Evolutionary conservation across 164 flowering plant species (phyloP).

Genomic region (Magnolia kwangsiensis): DNA sequence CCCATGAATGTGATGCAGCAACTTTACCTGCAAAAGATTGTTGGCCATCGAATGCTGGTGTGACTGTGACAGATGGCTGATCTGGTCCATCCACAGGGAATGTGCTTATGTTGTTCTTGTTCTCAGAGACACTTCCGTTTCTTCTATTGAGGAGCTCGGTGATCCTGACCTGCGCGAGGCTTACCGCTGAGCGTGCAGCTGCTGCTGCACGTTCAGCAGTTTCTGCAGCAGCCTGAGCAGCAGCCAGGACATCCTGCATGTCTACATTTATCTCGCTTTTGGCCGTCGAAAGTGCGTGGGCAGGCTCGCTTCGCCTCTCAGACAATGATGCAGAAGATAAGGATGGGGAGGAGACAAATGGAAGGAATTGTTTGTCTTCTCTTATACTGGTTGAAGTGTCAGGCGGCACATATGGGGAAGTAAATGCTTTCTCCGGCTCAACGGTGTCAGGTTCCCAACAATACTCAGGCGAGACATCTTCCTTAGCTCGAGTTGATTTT

Average conservation of each 20-base stretch:
- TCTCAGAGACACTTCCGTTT: slow-evolving; percentile 24
- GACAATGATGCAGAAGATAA: slow-evolving; percentile 35
- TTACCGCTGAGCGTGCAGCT: slow-evolving; percentile 89
- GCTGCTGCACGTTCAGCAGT: slow-evolving; percentile 92
- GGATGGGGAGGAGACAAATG: slow-evolving; percentile 61
- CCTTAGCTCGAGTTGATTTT: slow-evolving; percentile 19
- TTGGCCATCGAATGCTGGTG: slow-evolving; percentile 26
- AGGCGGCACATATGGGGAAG: slow-evolving; percentile 17
- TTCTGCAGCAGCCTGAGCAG: slow-evolving; percentile 91
- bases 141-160: slow-evolving; percentile 55
- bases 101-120: slow-evolving; percentile 23
- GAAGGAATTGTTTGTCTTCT: slow-evolving; percentile 60
- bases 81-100: slow-evolving; percentile 15
- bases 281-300: slow-evolving; percentile 7
- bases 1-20: slow-evolving; percentile 14
- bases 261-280: slow-evolving; percentile 50
- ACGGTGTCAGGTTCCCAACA: slow-evolving; percentile 25
- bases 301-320: slow-evolving; percentile 10
- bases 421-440: slow-evolving; percentile 19
- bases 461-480: slow-evolving; percentile 11
- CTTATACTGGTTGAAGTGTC: slow-evolving; percentile 9
- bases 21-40: slow-evolving; percentile 23
- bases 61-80: slow-evolving; percentile 16
- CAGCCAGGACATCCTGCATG: slow-evolving; percentile 82
- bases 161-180: slow-evolving; percentile 79